phyloP scores from a whole-genome alignment of 352 stramenopile genomes.

The Phytophthora hibernalis region DNA sequence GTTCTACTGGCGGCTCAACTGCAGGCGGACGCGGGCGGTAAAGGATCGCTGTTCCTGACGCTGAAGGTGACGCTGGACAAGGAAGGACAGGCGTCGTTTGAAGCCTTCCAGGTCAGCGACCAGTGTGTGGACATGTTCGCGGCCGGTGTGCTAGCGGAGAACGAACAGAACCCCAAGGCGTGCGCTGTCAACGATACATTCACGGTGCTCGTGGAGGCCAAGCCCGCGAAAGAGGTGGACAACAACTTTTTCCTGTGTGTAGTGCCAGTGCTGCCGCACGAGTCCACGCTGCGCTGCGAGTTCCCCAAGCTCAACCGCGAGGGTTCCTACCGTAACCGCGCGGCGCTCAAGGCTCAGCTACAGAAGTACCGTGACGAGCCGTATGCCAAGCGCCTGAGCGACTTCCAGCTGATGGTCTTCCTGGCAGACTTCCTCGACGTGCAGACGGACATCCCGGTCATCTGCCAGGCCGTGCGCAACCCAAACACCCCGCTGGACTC shows the following conservation, averaged over 20 bases:
- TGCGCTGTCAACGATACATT: constrained; percentile 97
- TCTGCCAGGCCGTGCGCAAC: constrained; percentile 93
- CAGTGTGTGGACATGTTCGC: constrained; percentile 99
- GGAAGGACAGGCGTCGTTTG: constrained; percentile 94
- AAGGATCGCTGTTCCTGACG: constrained; percentile 96
- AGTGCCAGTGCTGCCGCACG: constrained; percentile 95
- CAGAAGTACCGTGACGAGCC: constrained; percentile 62
- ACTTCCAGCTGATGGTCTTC: constrained; percentile 98
- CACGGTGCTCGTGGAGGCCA: constrained; percentile 97
- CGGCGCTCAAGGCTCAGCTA: constrained; percentile 95
- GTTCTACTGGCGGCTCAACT: constrained; percentile 95
- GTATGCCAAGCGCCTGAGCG: constrained; percentile 92
- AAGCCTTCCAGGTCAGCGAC: constrained; percentile 97
- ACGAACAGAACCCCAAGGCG: constrained; percentile 89
- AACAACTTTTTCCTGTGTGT: constrained; percentile 98
- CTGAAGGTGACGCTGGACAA: constrained; percentile 95
- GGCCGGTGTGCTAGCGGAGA: constrained; percentile 92
- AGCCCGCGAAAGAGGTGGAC: constrained; percentile 91
- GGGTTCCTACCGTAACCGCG: constrained; percentile 80
- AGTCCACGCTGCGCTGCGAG: constrained; percentile 91
- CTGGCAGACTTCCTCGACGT: constrained; percentile 94
- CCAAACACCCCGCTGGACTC: constrained; percentile 92
- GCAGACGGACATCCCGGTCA: constrained; percentile 91
- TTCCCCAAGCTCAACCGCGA: constrained; percentile 96
- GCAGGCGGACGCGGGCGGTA: constrained; percentile 95